Base-by-base conservation (phyloP, 768 basidiomycete genomes). In the Kwoniella pini region DNA sequence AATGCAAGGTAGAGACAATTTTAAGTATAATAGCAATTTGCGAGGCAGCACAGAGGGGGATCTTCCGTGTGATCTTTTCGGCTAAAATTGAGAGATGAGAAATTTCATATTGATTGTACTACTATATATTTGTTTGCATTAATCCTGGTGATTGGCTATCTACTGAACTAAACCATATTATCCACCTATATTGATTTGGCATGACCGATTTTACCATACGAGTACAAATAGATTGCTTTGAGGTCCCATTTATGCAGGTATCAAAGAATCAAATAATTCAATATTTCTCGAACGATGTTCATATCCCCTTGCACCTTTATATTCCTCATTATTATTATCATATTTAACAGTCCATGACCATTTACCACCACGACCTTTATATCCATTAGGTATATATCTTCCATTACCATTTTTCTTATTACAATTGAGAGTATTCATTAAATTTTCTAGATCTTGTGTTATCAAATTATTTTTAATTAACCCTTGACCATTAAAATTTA, bases 331-430 rank as follows among this genome's bases (percentile, higher is more conserved):
- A 36, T 61, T 42, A 36, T 60, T 40, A 15, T 64, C 62, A 28
- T 71, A 63, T 43, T 63, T 55, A 15, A 71, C 66, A 11, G 66
- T 67, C 72, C 70, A 71, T 3, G 57, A 53, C 70, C 70, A 71
- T 40, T 67, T 68, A 11, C 72, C 70, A 43, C 72, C 72, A 13
- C 70, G 30, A 28, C 60, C 64, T 53, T 67, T 74, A 48, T 62
- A 71, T 24, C 64, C 64, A 22, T 33, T 64, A 1, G 68, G 66
- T 15, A 28, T 45, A 39, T 54, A n/a, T 63, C 64, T 44, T 21
- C 49, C 51, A 45, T 60, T 53, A 36, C 62, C 19, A 15, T 38
- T 50, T 30, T 48, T 31, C 27, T 52, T 55, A 2, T 52, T 26
- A 13, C 42, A n/a, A 19, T 26, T 38, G 15, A 19, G 12, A 26